Evolutionary conservation across 768 basidiomycete genomes (phyloP).

Genomic region (Piloderma croceum): DNA sequence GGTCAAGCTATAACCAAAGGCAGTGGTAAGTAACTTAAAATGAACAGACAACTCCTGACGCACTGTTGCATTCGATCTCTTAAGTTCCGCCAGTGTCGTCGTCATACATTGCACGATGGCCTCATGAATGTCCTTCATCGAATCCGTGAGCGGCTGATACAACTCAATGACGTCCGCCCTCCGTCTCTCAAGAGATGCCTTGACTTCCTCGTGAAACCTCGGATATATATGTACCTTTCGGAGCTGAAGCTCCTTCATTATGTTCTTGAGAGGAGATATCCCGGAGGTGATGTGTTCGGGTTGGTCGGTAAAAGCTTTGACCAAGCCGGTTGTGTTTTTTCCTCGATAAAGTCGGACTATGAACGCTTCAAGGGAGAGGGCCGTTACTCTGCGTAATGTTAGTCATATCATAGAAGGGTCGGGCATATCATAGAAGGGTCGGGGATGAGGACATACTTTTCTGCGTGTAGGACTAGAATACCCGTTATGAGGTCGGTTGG

Average conservation of each 20-base stretch:
- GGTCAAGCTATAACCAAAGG: conserved; percentile 91
- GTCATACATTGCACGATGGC: conserved; percentile 94
- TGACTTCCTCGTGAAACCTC: conserved; percentile 89
- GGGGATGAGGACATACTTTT: conserved; percentile 51
- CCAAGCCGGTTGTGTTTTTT: conserved; percentile 82
- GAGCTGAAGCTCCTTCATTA: conserved; percentile 89
- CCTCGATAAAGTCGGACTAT: conserved; percentile 87
- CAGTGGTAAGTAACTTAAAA: not conserved
- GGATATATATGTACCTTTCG: conserved; percentile 90
- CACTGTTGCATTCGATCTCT: conserved; percentile 75
- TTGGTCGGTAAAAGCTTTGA: conserved; percentile 96
- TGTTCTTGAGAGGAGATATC: conserved; percentile 83
- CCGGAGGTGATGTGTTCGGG: conserved; percentile 93
- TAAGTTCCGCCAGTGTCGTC: conserved; percentile 81
- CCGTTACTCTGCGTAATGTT: conserved; percentile 65
- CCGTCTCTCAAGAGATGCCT: conserved; percentile 72
- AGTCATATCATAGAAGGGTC: conserved; percentile 1
- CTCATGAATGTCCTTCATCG: conserved; percentile 89
- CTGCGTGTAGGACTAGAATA: conserved; percentile 84
- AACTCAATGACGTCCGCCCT: conserved; percentile 91
- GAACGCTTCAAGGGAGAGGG: conserved; percentile 84
- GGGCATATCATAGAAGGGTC: conserved; percentile 1
- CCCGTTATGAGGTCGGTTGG: conserved; percentile 86
- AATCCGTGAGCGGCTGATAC: conserved; percentile 75
- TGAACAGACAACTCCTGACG: conserved; percentile 4